Evolutionary conservation across 805 yeast genomes (phyloP), one percentile per base, ranked within the genome.

Genomic region (Brettanomyces custersianus): DNA sequence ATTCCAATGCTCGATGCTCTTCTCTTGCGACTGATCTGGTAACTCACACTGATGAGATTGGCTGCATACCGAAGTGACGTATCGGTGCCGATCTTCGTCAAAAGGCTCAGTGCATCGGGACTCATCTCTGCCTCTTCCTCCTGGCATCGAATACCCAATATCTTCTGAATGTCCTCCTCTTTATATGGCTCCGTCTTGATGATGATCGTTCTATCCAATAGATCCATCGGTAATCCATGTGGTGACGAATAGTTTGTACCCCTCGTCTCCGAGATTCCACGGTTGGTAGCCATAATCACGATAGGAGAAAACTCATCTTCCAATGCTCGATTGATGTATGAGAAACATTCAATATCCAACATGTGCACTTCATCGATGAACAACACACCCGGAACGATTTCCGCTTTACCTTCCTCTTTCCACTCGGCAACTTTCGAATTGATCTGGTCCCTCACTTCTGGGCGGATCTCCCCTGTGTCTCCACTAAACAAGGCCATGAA

Each of bases 351-450:
- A 51, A 92, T 81, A 60, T 92, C 99, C 45, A 92, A 75, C 97
- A 92, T 92, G 63, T 92, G 95, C 34, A 88, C 96, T 65, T 92
- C 99, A 61, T 92, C 99, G 48, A 92, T 87, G 60, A 92, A 92
- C 48, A 92, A 67, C 18, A 92, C 99, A 51, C 99, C 99, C 2
- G 99, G 99, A 40, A 92, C 84, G 33, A 92, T 71, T 62, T 90
- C 97, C 10, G 99, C 99, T 36, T 90, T 84, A 41, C 98, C 98
- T 65, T 92, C 96, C 60, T 90, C 96, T 40, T 90, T 90, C 67
- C 94, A 92, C 60, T 87, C 87, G 25, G 90, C 97, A 31, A 92
- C 96, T 63, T 86, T 87, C 33, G 43, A 38, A 39, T 55, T 55
- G 31, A 55, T 55, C 40, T 55, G 60, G 34, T 55, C 60, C 63